A percentile compares a stretch with the other conserved stretches of the same genome.
Conservation (phyloP, 2,329 filamentous ascomycete species). For the Karstenula rhodostoma region DNA sequence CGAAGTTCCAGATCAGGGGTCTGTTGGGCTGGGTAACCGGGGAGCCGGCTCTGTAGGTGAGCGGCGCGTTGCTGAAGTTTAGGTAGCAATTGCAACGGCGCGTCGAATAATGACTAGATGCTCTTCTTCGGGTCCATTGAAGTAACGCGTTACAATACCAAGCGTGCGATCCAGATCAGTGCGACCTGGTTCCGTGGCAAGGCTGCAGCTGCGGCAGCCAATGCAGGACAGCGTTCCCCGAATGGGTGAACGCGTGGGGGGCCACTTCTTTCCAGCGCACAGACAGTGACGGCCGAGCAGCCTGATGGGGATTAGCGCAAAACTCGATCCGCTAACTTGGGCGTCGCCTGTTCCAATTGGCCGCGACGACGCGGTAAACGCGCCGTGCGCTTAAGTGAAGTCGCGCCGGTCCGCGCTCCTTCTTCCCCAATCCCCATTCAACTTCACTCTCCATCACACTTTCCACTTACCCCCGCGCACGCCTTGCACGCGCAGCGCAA, state of each 20-base stretch:
- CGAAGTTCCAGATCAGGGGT: too few species aligned
- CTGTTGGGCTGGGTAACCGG: too few species aligned
- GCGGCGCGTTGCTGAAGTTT: too few species aligned
- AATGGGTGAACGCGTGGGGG: not conserved
- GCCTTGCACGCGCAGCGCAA: slow-evolving; percentile 1
- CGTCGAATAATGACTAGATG: too few species aligned
- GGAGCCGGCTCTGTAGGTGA: too few species aligned
- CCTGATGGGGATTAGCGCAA: not conserved
- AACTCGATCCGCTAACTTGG: too few species aligned
- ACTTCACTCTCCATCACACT: not conserved
- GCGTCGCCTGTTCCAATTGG: not conserved
- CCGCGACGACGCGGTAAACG: not conserved
- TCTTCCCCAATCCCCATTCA: slow-evolving; percentile 5
- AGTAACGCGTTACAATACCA: too few species aligned
- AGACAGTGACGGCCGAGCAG: not conserved
- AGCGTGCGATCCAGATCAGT: not conserved
- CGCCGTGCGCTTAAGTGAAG: not conserved
- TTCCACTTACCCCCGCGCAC: not conserved
- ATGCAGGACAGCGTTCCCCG: not conserved
- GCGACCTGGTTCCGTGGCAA: not conserved
- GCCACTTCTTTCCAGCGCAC: not conserved
- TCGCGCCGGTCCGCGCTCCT: slow-evolving; percentile 6
- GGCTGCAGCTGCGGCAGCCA: slow-evolving; percentile 1
- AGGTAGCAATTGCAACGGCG: too few species aligned
- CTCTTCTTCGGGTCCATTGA: too few species aligned